These are phyloP conservation scores for Erysimum cheiranthoides DNA, from an alignment of 345 rosid species.

Conservation along the genomic window DNA sequence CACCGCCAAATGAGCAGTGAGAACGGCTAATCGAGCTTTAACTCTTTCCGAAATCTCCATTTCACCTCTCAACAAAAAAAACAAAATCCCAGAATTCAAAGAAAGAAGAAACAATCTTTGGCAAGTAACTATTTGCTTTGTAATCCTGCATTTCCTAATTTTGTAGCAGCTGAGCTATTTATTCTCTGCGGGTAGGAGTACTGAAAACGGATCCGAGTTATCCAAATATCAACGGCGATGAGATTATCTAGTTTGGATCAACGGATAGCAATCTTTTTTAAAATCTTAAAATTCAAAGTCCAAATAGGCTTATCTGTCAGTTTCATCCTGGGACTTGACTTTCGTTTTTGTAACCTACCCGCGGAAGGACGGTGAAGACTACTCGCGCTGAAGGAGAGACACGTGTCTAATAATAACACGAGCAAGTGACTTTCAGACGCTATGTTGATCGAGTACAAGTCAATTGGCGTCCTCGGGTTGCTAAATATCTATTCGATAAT, in stretches of 20 bases:
- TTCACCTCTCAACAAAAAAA: background rate
- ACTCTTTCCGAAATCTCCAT: constrained; percentile 46
- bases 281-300: background rate
- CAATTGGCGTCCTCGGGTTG: constrained; percentile 16
- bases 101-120: constrained; percentile 26
- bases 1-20: constrained; percentile 64
- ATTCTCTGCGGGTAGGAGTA: background rate
- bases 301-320: constrained; percentile 31
- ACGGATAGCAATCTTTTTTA: background rate
- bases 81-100: background rate
- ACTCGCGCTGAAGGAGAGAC: background rate
- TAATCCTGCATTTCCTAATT: background rate
- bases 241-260: constrained; percentile 3
- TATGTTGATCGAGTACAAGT: background rate
- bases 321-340: background rate
- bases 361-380: background rate
- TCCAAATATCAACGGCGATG: constrained; percentile 30
- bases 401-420: background rate
- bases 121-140: background rate
- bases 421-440: constrained; percentile 12
- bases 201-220: background rate
- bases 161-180: constrained; percentile 7
- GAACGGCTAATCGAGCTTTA: constrained; percentile 71
- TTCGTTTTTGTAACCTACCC: background rate
- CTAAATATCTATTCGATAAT: constrained; percentile 26